Evolutionary conservation across 2,329 filamentous ascomycete species (phyloP), one percentile per base, ranked within the genome.

Genomic region (Aspergillus neoniger): DNA sequence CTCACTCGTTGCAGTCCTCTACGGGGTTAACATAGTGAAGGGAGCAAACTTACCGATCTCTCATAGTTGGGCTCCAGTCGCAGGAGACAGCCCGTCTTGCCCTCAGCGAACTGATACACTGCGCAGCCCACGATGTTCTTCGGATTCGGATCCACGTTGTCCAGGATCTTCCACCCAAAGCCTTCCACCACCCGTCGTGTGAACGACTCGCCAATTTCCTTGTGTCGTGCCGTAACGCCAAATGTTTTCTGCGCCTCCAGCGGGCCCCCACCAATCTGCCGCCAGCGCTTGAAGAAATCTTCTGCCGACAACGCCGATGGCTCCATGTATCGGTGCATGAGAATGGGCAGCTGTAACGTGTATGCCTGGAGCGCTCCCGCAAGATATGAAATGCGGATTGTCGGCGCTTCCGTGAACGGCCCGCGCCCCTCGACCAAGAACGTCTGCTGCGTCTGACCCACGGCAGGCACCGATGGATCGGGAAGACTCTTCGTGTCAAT

Each of bases 261-360:
- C 1, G 93, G 89, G 1, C 87, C 86, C 5, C 91, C 92, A 12
- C 95, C 95, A 69, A 99, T 98, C 79, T 99, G 95, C 82, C 96
- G 96, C 95, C 95, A 99, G 55, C 96, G 85, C 82, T 96, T 97
- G 85, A 99, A 99, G 79, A 98, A 99, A 73, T 99, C 95, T 55
- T 99, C 95, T 0, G 89, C 87, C 6, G 86, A 86, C 41, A 99
- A 82, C 59, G 95, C 89, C 0, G 95, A 93, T 0, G 91, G 87
- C 64, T 97, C 93, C 92, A 98, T 97, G 73, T 96, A 99, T 75
- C 97, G 96, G 78, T 98, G 94, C 57, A 94, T 86, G 0, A 91
- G 82, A 4, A 99, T 86, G 0, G 95, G 95, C 4, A 99, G 83
- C 75, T 96, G 94, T 43, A 99, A 81, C 0, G 95, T 99, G 41